Conservation (phyloP, 371 early-diverging fungal species). For the Entomophthora muscae region DNA sequence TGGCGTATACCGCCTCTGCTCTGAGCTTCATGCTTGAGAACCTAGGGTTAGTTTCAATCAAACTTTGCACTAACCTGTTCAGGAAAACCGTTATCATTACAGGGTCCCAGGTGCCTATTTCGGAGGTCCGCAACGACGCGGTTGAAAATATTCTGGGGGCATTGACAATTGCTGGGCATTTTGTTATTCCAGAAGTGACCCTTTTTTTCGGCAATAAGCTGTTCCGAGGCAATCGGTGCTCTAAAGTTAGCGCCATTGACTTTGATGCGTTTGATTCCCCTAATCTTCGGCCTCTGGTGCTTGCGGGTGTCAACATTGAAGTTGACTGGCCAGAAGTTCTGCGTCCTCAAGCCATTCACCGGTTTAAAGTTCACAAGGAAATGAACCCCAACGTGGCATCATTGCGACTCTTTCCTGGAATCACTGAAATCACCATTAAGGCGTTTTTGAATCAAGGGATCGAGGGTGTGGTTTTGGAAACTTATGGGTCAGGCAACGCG, state of each 20-base stretch:
- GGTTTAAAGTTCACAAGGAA: conserved; percentile 62
- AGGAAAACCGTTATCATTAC: conserved; percentile 94
- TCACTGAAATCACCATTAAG: conserved; percentile 66
- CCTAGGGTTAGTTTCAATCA: conserved; percentile 35
- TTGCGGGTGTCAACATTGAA: conserved; percentile 89
- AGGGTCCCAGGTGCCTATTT: conserved; percentile 86
- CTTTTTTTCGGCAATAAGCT: conserved; percentile 88
- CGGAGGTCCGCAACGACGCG: conserved; percentile 94
- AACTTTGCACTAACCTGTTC: neutral
- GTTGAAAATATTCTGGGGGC: conserved; percentile 89
- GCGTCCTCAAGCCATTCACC: conserved; percentile 66
- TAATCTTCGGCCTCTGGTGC: conserved; percentile 72
- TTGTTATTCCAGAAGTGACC: conserved; percentile 91
- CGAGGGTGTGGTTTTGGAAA: conserved; percentile 85
- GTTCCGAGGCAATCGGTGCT: conserved; percentile 87
- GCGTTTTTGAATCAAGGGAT: conserved; percentile 75
- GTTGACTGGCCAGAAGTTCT: conserved; percentile 81
- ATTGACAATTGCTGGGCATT: conserved; percentile 83
- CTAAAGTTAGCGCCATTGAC: conserved; percentile 84
- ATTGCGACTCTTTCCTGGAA: conserved; percentile 87
- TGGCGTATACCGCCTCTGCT: conserved; percentile 87
- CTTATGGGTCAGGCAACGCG: conserved; percentile 92
- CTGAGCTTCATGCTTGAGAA: conserved; percentile 92
- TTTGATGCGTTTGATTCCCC: conserved; percentile 95
- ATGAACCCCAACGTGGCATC: conserved; percentile 79